Conservation (phyloP, 1,284 basidiomycete genomes). For the Bondarzewia mesenterica region DNA sequence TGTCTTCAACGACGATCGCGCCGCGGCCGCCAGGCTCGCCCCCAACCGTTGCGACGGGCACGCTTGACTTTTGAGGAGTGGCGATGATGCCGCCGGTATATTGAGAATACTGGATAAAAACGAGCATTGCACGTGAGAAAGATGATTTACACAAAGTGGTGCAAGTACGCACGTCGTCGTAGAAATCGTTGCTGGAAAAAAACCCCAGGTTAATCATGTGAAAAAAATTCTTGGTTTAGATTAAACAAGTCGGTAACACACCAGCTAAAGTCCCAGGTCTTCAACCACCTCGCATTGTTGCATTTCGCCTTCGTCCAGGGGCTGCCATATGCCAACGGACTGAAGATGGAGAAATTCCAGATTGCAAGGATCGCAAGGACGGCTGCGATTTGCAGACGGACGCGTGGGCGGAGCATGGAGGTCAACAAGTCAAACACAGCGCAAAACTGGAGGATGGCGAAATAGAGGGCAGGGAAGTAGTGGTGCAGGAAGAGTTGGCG, state of each 20-base stretch:
- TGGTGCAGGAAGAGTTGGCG: slow-evolving; percentile 97
- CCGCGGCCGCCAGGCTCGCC: slow-evolving; percentile 37
- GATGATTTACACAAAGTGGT: not conserved
- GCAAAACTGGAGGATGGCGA: slow-evolving; percentile 77
- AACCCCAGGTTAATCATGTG: slow-evolving; percentile 5
- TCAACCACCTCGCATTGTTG: slow-evolving; percentile 74
- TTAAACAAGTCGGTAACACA: slow-evolving; percentile 26
- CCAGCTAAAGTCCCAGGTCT: slow-evolving; percentile 96
- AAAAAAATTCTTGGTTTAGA: not conserved
- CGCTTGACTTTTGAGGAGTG: slow-evolving; percentile 28
- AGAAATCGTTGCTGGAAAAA: slow-evolving; percentile 48
- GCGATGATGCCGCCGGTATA: slow-evolving; percentile 32
- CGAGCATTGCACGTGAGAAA: slow-evolving; percentile 1
- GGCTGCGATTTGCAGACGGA: slow-evolving; percentile 75
- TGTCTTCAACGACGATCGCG: slow-evolving; percentile 37
- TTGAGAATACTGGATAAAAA: slow-evolving; percentile 39
- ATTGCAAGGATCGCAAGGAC: slow-evolving; percentile 68
- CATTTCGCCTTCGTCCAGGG: slow-evolving; percentile 85
- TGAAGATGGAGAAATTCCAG: slow-evolving; percentile 76
- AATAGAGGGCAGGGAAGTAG: slow-evolving; percentile 95
- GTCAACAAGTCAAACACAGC: slow-evolving; percentile 84
- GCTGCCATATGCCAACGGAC: slow-evolving; percentile 79
- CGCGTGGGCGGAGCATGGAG: slow-evolving; percentile 65
- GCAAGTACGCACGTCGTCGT: slow-evolving; percentile 40
- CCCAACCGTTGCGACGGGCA: slow-evolving; percentile 34